Evolutionary conservation across 352 stramenopile genomes (phyloP).

Genomic region (Phytophthora citricola): DNA sequence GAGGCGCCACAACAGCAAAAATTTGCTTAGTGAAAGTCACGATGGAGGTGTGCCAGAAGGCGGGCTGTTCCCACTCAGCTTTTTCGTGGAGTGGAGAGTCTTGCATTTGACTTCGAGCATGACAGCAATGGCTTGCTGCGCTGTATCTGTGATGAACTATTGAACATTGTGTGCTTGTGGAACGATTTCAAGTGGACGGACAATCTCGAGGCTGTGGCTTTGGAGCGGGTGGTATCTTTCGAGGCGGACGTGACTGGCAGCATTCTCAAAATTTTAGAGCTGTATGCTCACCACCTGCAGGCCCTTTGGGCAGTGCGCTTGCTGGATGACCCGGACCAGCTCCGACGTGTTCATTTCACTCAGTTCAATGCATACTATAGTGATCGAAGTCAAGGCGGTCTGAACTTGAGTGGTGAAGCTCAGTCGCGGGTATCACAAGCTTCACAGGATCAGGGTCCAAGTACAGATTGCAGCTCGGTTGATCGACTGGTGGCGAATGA

Average conservation of each 20-base stretch:
- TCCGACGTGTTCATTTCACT: slow-evolving; percentile 64
- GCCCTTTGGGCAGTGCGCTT: slow-evolving; percentile 61
- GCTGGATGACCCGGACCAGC: slow-evolving; percentile 48
- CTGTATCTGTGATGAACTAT: slow-evolving; percentile 75
- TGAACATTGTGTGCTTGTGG: slow-evolving; percentile 79
- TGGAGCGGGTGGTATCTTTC: slow-evolving; percentile 67
- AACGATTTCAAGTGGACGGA: slow-evolving; percentile 84
- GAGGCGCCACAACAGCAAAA: slow-evolving; percentile 28
- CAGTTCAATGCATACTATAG: slow-evolving; percentile 81
- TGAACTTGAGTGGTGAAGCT: slow-evolving; percentile 16
- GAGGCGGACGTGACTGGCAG: slow-evolving; percentile 64
- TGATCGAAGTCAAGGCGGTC: slow-evolving; percentile 45
- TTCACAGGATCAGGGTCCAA: not conserved
- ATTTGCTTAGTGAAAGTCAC: slow-evolving; percentile 13
- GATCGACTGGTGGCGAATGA: slow-evolving; percentile 28
- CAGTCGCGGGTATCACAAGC: slow-evolving; percentile 8
- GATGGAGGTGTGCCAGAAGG: not conserved
- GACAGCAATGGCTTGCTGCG: slow-evolving; percentile 65
- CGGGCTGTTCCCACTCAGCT: slow-evolving; percentile 44
- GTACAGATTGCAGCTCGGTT: slow-evolving; percentile 1
- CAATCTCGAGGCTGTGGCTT: slow-evolving; percentile 48
- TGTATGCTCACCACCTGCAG: slow-evolving; percentile 64
- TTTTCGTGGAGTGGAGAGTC: slow-evolving; percentile 53
- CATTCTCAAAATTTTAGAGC: slow-evolving; percentile 68
- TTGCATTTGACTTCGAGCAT: slow-evolving; percentile 71